A percentile compares a stretch with the other conserved stretches of the same genome.
phyloP scores from a whole-genome alignment of 2,329 filamentous ascomycete species.

The Cladosporium sphaerospermum region DNA sequence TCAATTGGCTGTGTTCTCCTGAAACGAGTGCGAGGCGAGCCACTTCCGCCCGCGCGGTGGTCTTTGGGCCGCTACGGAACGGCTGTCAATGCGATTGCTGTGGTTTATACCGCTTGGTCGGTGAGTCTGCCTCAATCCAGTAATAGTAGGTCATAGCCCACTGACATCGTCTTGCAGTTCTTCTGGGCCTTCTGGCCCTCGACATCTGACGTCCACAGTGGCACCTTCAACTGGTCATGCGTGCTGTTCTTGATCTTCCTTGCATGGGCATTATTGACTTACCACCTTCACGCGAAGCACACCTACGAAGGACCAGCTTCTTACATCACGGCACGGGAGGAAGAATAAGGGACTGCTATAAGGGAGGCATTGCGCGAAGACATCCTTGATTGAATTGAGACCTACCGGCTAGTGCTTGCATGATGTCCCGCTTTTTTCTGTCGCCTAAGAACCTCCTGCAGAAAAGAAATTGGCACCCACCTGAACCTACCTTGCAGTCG shows the following conservation, averaged over 20 bases:
- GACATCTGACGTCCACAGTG: constrained; percentile 1
- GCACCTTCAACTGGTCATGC: constrained; percentile 6
- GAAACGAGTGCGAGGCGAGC: constrained; percentile 17
- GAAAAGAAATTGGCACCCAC: too few species aligned
- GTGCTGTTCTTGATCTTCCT: constrained; percentile 1
- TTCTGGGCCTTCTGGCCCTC: constrained; percentile 12
- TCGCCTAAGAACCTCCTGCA: too few species aligned
- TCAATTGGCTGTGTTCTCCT: constrained; percentile 30
- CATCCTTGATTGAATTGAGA: too few species aligned
- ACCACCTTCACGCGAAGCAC: background rate
- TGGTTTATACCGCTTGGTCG: constrained; percentile 19
- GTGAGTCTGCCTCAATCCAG: background rate
- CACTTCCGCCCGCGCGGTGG: constrained; percentile 20
- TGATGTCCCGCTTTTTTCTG: too few species aligned
- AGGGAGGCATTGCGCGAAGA: too few species aligned
- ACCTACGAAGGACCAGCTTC: constrained; percentile 1
- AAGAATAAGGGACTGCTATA: too few species aligned
- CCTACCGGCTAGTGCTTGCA: too few species aligned
- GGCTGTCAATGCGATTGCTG: constrained; percentile 21
- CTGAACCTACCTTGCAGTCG: too few species aligned
- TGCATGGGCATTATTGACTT: background rate
- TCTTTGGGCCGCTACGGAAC: constrained; percentile 20
- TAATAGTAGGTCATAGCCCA: too few species aligned
- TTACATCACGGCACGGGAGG: background rate
- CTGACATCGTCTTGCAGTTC: background rate